Percentiles rank a stretch among this genome's conserved stretches.
phyloP scores from a whole-genome alignment of 73 alveolate species.

The Uronychia setigera region DNA sequence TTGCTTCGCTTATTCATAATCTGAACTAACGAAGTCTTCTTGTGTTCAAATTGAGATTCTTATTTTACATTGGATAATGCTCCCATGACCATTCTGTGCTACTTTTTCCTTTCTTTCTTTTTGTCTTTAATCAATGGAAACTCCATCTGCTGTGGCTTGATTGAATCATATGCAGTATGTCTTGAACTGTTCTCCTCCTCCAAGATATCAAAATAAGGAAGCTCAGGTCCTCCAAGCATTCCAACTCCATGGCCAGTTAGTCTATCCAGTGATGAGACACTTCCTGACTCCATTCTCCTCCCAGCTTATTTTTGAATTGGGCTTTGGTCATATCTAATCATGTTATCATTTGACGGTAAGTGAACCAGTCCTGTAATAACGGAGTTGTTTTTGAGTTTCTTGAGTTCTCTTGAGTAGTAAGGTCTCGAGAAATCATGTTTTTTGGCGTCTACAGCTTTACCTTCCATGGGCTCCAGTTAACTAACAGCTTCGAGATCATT shows the following conservation, averaged over 20 bases:
- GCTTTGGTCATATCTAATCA: too few species aligned
- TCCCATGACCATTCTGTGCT: background rate
- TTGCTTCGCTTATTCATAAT: background rate
- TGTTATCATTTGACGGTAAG: too few species aligned
- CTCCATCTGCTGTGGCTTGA: background rate
- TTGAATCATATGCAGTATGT: background rate
- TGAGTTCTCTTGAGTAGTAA: too few species aligned
- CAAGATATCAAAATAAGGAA: background rate
- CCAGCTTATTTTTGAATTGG: too few species aligned
- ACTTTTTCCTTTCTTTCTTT: background rate
- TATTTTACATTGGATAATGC: background rate
- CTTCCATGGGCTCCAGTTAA: too few species aligned
- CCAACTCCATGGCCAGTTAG: too few species aligned
- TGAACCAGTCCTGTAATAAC: too few species aligned
- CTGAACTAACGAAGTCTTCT: too few species aligned
- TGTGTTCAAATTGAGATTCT: background rate
- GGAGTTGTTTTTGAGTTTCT: too few species aligned
- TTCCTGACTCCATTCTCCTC: too few species aligned
- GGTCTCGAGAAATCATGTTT: background rate
- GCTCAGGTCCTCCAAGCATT: background rate
- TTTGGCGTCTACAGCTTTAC: background rate
- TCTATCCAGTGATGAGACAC: too few species aligned
- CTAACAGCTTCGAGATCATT: too few species aligned
- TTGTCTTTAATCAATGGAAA: background rate
- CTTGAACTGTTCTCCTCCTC: background rate